These are phyloP conservation scores for Skeletonema costatum DNA, from an alignment of 108 stramenopile species.

Conservation along the genomic window DNA sequence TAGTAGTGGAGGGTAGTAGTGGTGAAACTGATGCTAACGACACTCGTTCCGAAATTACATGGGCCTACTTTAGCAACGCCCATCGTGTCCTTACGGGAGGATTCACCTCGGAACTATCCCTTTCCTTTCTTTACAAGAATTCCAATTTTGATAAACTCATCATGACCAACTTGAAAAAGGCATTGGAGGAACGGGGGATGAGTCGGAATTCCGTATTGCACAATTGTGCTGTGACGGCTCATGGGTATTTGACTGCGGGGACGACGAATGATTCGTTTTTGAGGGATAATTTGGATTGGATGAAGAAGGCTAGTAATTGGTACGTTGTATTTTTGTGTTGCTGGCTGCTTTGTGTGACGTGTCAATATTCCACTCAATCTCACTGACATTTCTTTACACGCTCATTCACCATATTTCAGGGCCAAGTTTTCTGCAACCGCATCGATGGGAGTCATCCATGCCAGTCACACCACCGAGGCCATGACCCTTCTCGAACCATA, in stretches of 20 bases:
- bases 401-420: constrained; percentile 41
- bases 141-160: constrained; percentile 81
- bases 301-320: constrained; percentile 99
- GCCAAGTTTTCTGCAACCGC: constrained; percentile 99
- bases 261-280: constrained; percentile 97
- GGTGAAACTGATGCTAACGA: constrained; percentile 21
- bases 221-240: constrained; percentile 92
- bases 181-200: constrained; percentile 80
- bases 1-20: not conserved
- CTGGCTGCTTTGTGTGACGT: not conserved
- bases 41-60: not conserved
- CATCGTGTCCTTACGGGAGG: constrained; percentile 76
- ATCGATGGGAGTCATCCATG: constrained; percentile 96
- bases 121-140: constrained; percentile 90
- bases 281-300: constrained; percentile 98
- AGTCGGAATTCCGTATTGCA: constrained; percentile 90
- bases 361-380: not conserved
- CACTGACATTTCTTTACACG: not conserved
- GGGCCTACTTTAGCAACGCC: constrained; percentile 41
- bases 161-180: constrained; percentile 89
- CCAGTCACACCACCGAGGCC: constrained; percentile 95
- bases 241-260: constrained; percentile 93
- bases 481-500: constrained; percentile 97
- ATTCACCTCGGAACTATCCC: constrained; percentile 83
- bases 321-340: constrained; percentile 38